These are phyloP conservation scores for Takakia lepidozioides DNA, from an alignment of 225 moss, liverwort and hornwort species.

Conservation along the genomic window DNA sequence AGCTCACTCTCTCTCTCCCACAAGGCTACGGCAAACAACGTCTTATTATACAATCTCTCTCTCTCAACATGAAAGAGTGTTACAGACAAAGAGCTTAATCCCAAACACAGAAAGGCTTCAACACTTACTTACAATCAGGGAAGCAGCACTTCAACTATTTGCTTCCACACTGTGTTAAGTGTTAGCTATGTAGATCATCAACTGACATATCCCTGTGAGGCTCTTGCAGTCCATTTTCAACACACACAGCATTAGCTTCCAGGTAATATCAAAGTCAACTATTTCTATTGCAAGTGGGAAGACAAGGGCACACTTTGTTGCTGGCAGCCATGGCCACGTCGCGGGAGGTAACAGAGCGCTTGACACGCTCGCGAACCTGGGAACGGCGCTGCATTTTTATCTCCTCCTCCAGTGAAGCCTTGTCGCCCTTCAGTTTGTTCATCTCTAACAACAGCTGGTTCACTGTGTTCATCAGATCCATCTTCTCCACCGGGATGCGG, in stretches of 20 bases:
- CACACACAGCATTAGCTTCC: background rate
- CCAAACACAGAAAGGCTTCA: too few species aligned
- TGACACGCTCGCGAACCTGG: conserved; percentile 55
- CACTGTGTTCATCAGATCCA: conserved; percentile 86
- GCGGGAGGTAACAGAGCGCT: conserved; percentile 45
- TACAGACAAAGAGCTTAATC: background rate
- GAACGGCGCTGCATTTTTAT: conserved; percentile 50
- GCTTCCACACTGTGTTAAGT: background rate
- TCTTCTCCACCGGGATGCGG: conserved; percentile 60
- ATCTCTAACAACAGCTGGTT: conserved; percentile 71
- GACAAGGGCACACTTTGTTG: conserved; percentile 34
- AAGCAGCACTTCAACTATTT: background rate
- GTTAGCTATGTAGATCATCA: background rate
- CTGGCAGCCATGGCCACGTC: conserved; percentile 73
- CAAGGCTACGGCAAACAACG: too few species aligned
- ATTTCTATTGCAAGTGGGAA: background rate
- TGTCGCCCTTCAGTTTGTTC: conserved; percentile 72
- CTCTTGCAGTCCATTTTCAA: background rate
- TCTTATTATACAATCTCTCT: background rate
- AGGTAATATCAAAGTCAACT: background rate
- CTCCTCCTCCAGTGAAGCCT: conserved; percentile 70
- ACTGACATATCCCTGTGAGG: background rate
- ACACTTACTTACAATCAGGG: too few species aligned
- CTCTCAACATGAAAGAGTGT: background rate
- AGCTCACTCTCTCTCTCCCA: background rate